Evolutionary conservation across 345 rosid genomes (phyloP), one percentile per base, ranked within the genome.

Genomic region (Brassica carinata): DNA sequence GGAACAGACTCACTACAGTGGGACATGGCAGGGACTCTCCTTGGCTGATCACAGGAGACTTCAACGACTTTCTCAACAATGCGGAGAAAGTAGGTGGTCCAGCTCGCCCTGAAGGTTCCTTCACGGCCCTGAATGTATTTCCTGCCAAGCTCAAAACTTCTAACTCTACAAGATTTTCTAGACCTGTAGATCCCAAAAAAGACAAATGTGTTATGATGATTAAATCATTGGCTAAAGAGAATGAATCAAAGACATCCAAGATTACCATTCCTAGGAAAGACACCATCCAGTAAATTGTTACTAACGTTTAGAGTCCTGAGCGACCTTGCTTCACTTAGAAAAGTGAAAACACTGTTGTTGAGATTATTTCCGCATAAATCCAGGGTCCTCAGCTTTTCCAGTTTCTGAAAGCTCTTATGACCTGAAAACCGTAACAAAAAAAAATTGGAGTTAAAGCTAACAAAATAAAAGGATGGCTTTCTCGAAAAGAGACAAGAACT

Each of bases 301-400:
- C 31, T 11, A 59, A 59, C 0, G 29, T 23, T 23, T 23, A 59
- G 64, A 59, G 30, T 59, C 64, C n/a, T 59, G n/a, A 59, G 64
- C 30, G 64, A 59, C 30, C 64, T 59, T 59, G 64, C n/a, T 23
- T 27, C 64, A 4, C 64, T 59, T 23, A 59, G 30, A 59, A 59
- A 59, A 59, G 64, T 9, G 31, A 59, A 9, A 59, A 59, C 65
- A 51, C 53, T 75, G 72, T 18, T 66, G 72, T 66, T 66, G 36
- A 65, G 13, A 13, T 0, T 0, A 75, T 75, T 66, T 1, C 1
- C 0, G 1, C 3, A 7, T 0, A 75, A 31, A 75, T 75, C 36
- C 0, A 75, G 30, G 8, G 26, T 34, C 53, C 1, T 19, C 65
- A 75, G 38, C 5, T 75, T 75, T 31, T 31, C 26, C 0, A 75